Evolutionary conservation across 495 filamentous ascomycete genomes (phyloP).

Genomic region (Aspergillus mulundensis): DNA sequence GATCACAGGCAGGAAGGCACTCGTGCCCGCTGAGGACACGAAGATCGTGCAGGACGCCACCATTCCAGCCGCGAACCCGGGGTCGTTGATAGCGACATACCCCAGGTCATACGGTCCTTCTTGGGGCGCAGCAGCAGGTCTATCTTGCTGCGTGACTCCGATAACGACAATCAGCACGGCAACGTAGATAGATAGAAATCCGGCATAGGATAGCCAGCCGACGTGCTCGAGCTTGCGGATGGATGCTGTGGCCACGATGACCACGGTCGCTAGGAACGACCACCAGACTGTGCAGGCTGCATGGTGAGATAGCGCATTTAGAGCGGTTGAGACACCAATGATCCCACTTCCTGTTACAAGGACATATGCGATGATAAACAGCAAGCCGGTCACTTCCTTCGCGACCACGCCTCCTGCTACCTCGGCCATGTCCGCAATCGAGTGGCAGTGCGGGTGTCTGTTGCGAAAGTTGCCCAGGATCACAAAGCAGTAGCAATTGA

Average conservation of each 20-base stretch:
- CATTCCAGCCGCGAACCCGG: constrained; percentile 36
- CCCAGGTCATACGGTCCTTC: constrained; percentile 44
- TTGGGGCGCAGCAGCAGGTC: constrained; percentile 36
- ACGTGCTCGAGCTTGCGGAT: constrained; percentile 40
- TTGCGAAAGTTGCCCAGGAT: constrained; percentile 38
- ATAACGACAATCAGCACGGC: constrained; percentile 50
- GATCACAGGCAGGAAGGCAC: constrained; percentile 70
- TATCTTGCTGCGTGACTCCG: constrained; percentile 38
- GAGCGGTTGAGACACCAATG: constrained; percentile 44
- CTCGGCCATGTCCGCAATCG: constrained; percentile 64
- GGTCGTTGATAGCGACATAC: constrained; percentile 31
- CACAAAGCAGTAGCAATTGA: constrained; percentile 52
- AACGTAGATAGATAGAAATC: constrained; percentile 40
- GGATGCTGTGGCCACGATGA: constrained; percentile 53
- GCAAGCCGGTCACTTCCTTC: constrained; percentile 32
- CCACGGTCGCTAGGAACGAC: constrained; percentile 49
- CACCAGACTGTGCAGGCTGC: constrained; percentile 46
- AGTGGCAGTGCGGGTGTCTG: constrained; percentile 36
- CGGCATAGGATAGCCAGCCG: constrained; percentile 45
- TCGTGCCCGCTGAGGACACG: constrained; percentile 51
- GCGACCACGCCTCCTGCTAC: constrained; percentile 54
- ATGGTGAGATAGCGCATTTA: constrained; percentile 49
- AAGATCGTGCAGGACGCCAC: constrained; percentile 40
- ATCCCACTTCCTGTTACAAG: constrained; percentile 47
- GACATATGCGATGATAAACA: constrained; percentile 47